Base-by-base conservation (phyloP, 1,139 yeast genomes). In the Suhomyces maxii region DNA sequence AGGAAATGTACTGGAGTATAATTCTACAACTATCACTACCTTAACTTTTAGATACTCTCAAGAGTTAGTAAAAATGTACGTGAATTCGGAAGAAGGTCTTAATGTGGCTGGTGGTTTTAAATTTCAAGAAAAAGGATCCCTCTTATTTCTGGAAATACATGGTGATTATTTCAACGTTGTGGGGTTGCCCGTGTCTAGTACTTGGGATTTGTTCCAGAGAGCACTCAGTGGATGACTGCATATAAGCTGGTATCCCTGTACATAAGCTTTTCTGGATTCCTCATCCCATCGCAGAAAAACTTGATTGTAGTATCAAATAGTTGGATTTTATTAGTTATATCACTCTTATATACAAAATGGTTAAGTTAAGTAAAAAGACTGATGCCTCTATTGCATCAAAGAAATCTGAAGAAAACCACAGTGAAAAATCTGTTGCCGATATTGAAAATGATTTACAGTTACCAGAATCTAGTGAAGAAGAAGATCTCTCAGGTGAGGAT, bases 101-200 rank as follows among this genome's bases (percentile, higher is more conserved):
- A 76, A 79, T 37, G 97, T 88, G 1, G 97, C 98, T 0, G 99
- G 97, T 7, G 99, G 99, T 1, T 90, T 89, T 68, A 85, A 84
- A 56, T 85, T 86, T 50, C 98, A 93, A 64, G 88, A 84, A 1
- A 61, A 62, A 13, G 91, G 93, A 0, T 85, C 88, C 3, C 59
- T 84, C 39, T 67, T 93, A 49, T 80, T 93, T 53, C 67, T 73
- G 35, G 65, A 68, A 13, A 78, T 90, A 12, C 73, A 73, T 2
- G 99, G 99, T 0, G 98, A 91, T 60, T 89, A 80, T 59, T 84
- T 77, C 64, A 91, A 89, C 60, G 87, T 89, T n/a, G 93, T 93
- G 8, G 99, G 99, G 0, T 68, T 93, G 47, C 98, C 99, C 0
- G 80, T 83, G 25, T 73, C 76, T 46, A 71, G 68, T 32, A 82